Evolutionary conservation across 2,329 filamentous ascomycete genomes (phyloP).

Genomic region (Aureobasidium pullulans): DNA sequence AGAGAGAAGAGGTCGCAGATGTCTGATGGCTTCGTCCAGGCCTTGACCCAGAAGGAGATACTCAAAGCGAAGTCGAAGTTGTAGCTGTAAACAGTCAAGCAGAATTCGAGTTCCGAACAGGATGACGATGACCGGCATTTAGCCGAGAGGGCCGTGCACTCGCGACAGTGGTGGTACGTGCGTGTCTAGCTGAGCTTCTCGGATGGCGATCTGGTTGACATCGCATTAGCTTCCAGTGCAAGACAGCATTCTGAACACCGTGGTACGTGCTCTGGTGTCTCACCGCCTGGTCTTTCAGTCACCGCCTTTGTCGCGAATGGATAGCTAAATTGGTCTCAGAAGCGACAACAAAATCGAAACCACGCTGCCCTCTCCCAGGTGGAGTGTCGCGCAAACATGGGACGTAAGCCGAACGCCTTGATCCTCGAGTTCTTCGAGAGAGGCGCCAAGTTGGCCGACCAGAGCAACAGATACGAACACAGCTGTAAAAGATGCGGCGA

Average conservation of each 20-base stretch:
- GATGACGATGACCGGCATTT: neutral
- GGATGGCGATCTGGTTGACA: no score
- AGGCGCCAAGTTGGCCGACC: slow-evolving; percentile 77
- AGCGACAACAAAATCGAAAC: neutral
- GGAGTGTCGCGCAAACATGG: slow-evolving; percentile 46
- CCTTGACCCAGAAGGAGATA: slow-evolving; percentile 11
- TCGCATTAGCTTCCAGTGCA: neutral
- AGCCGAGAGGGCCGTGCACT: neutral
- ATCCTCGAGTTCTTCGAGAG: slow-evolving; percentile 85
- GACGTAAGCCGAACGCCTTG: slow-evolving; percentile 73
- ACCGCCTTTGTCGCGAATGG: neutral
- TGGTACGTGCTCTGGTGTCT: neutral
- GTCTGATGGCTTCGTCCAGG: slow-evolving; percentile 22
- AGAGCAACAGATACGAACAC: slow-evolving; percentile 86
- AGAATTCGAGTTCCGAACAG: neutral
- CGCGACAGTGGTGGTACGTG: neutral
- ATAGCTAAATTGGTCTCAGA: neutral
- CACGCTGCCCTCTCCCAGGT: neutral
- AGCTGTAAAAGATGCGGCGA: slow-evolving; percentile 84
- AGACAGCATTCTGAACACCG: no score
- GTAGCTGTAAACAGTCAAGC: neutral
- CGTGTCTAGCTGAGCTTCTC: no score
- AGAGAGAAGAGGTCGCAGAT: slow-evolving; percentile 23
- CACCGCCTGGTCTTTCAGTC: slow-evolving; percentile 1
- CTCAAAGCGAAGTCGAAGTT: slow-evolving; percentile 17